Conservation (phyloP, 2,329 filamentous ascomycete species). For the Lizonia empirigonia region DNA sequence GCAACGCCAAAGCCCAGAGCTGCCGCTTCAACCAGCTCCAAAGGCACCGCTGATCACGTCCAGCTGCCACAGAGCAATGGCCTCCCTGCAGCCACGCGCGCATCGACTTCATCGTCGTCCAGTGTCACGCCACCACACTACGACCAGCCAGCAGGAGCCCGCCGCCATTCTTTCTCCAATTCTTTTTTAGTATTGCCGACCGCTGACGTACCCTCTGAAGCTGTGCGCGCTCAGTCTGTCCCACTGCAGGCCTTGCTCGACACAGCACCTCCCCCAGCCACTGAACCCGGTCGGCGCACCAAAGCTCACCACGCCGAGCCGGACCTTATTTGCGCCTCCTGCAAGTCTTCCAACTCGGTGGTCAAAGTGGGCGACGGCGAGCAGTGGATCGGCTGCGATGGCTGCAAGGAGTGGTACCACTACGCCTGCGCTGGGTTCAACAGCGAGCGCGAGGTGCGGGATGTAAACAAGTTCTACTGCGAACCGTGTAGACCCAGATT, state of each 20-base stretch:
- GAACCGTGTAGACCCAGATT: constrained; percentile 62
- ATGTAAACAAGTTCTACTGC: constrained; percentile 72
- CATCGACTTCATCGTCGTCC: constrained; percentile 11
- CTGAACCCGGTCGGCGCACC: constrained; percentile 10
- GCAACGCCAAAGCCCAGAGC: constrained; percentile 43
- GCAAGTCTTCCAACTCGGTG: constrained; percentile 61
- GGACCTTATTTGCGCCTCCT: constrained; percentile 61
- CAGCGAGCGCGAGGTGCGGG: constrained; percentile 66
- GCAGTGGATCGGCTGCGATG: constrained; percentile 71
- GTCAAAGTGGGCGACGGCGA: constrained; percentile 60
- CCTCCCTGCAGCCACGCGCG: constrained; percentile 34
- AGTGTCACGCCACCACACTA: constrained; percentile 10
- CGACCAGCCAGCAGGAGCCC: constrained; percentile 12
- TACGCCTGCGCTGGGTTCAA: constrained; percentile 70
- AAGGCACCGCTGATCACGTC: constrained; percentile 34
- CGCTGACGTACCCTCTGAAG: constrained; percentile 5
- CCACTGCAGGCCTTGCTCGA: constrained; percentile 32
- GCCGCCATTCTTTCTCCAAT: constrained; percentile 40
- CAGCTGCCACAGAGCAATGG: constrained; percentile 41
- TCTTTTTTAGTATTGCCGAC: constrained; percentile 13
- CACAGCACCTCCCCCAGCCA: constrained; percentile 20
- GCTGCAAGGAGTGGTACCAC: constrained; percentile 72
- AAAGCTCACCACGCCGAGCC: constrained; percentile 36
- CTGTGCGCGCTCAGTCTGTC: constrained; percentile 39
- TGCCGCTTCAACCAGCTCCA: constrained; percentile 20